phyloP scores from a whole-genome alignment of 352 stramenopile genomes.

The Pythium dissimile region DNA sequence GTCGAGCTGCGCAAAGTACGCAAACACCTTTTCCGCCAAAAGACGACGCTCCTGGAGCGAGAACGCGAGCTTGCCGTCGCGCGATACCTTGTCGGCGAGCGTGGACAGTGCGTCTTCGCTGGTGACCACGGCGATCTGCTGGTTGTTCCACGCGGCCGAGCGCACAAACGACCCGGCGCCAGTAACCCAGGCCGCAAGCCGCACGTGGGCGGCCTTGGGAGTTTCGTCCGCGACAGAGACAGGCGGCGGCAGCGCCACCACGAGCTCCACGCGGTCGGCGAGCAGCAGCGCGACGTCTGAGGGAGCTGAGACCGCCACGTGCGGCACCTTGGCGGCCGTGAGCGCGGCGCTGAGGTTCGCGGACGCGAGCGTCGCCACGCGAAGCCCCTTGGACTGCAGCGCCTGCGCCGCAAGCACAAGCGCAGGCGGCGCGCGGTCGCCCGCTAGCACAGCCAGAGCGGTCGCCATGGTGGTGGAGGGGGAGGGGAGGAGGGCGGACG shows the following conservation, averaged over 20 bases:
- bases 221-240: constrained; percentile 26
- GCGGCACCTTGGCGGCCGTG: constrained; percentile 67
- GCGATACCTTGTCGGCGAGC: constrained; percentile 56
- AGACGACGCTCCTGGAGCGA: constrained; percentile 66
- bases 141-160: constrained; percentile 83
- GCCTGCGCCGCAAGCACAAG: constrained; percentile 49
- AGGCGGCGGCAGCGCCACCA: constrained; percentile 54
- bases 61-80: constrained; percentile 56
- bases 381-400: constrained; percentile 52
- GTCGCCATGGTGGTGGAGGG: constrained; percentile 26
- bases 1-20: constrained; percentile 72
- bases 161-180: constrained; percentile 79
- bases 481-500: not conserved
- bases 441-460: constrained; percentile 70
- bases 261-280: constrained; percentile 60
- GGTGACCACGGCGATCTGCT: constrained; percentile 81
- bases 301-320: constrained; percentile 60
- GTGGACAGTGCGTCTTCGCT: constrained; percentile 53
- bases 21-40: constrained; percentile 80
- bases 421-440: constrained; percentile 36
- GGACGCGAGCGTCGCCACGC: constrained; percentile 62
- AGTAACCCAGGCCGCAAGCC: constrained; percentile 63
- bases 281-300: constrained; percentile 68
- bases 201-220: constrained; percentile 36
- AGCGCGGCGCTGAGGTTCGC: constrained; percentile 49